Evolutionary conservation across 805 yeast species (phyloP).

Genomic region (Candida odintsovae): DNA sequence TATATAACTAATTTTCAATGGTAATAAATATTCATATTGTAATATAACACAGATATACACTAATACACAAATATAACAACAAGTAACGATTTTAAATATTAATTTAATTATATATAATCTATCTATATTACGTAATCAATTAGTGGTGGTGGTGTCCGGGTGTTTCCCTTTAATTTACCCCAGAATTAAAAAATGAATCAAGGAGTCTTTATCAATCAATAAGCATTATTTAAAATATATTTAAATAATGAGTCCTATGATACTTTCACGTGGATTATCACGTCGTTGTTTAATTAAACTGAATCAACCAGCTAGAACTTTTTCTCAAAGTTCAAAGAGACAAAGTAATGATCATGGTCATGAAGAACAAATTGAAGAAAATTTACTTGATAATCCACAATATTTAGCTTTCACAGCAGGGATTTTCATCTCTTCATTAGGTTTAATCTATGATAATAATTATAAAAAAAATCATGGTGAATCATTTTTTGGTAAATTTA

Average conservation of each 20-base stretch:
- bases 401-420: background rate
- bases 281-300: no score
- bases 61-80: no score
- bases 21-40: no score
- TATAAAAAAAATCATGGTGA: background rate
- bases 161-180: background rate
- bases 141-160: background rate
- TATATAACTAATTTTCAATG: no score
- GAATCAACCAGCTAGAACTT: background rate
- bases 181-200: background rate
- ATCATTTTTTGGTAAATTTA: constrained; percentile 4
- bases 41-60: no score
- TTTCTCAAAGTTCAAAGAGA: background rate
- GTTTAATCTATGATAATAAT: background rate
- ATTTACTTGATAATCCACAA: constrained; percentile 1
- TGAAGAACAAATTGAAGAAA: constrained; percentile 2
- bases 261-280: background rate
- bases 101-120: no score
- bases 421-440: background rate
- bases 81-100: no score
- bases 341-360: background rate
- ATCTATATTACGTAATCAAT: background rate
- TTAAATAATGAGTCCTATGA: background rate
- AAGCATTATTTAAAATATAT: background rate
- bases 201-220: background rate